Base-by-base conservation (phyloP, 2,329 filamentous ascomycete species). In the Cladophialophora chaetospira region DNA sequence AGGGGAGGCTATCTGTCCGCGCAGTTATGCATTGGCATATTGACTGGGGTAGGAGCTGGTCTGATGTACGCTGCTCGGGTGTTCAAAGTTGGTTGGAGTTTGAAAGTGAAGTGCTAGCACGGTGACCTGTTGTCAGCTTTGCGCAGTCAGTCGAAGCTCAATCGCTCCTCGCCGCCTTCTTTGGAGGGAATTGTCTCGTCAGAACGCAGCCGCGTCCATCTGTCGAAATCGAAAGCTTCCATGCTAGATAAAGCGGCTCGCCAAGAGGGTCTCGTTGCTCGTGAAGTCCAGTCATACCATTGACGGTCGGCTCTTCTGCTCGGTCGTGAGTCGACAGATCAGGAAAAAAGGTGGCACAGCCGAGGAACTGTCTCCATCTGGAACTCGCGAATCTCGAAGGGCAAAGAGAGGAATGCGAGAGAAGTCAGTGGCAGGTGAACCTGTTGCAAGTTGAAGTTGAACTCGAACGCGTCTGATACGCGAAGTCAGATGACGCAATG, bases 31-130 rank as follows among this genome's bases (percentile, higher is more conserved):
- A 56, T 79, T 31, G 78, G 77, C 63, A 77, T 79, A 13, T 79
- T 83, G 68, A 72, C 79, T 55, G 82, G 80, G 67, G 75, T 79
- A 38, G 80, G 75, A 0, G 66, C 69, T 48, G 69, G 71, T 11
- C 69, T 82, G 54, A 56, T 79, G 15, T 63, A 74, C 4, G 80
- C 79, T 25, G 68, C 68, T 23, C 51, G 71, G n/a, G 68, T 77
- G 3, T 63, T 82, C 60, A 47, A 73, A 15, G 71, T 67, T 13
- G 73, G 72, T 5, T 67, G 69, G 61, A 68, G 63, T 35, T 65
- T 53, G 65, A 67, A 63, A 67, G 70, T 13, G 8, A 71, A 70
- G 46, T 72, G 71, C 23, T 75, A 58, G 53, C 36, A 25, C 5
- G 11, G 11, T 42, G 15, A 15, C 3, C 42, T 13, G 40, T 4